Evolutionary conservation across 495 filamentous ascomycete genomes (phyloP).

Genomic region (Talaromyces trachyspermus): DNA sequence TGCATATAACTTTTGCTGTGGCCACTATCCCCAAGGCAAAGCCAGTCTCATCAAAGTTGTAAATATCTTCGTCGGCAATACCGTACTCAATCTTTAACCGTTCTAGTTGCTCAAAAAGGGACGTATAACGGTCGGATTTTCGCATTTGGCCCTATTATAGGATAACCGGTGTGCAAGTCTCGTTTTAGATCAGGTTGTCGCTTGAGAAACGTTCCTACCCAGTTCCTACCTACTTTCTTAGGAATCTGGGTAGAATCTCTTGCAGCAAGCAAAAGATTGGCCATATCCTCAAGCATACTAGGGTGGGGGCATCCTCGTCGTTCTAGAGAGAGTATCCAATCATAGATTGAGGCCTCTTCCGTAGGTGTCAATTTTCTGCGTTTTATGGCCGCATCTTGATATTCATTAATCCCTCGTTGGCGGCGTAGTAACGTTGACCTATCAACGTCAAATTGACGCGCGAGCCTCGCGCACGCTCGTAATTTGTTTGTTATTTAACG

Average conservation of each 20-base stretch:
- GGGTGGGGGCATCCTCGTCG: background rate
- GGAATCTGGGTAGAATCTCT: background rate
- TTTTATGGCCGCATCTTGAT: background rate
- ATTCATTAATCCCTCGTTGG: background rate
- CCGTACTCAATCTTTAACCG: background rate
- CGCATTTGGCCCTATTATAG: background rate
- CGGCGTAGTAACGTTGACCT: background rate
- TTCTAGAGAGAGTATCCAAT: background rate
- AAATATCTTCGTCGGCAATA: constrained; percentile 8
- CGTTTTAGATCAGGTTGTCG: background rate
- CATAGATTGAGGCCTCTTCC: background rate
- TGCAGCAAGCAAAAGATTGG: background rate
- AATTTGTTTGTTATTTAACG: background rate
- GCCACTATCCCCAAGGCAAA: constrained; percentile 6
- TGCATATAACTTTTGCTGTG: constrained; percentile 4
- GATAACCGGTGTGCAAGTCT: background rate
- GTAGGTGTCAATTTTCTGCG: background rate
- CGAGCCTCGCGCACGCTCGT: background rate
- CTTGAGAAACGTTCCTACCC: background rate
- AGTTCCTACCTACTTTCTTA: background rate
- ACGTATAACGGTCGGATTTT: background rate
- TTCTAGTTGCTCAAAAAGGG: background rate
- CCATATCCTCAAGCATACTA: background rate
- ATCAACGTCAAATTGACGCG: background rate
- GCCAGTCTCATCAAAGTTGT: constrained; percentile 17